Base-by-base conservation (phyloP, 2,329 filamentous ascomycete genomes). In the Aspergillus calidoustus region DNA sequence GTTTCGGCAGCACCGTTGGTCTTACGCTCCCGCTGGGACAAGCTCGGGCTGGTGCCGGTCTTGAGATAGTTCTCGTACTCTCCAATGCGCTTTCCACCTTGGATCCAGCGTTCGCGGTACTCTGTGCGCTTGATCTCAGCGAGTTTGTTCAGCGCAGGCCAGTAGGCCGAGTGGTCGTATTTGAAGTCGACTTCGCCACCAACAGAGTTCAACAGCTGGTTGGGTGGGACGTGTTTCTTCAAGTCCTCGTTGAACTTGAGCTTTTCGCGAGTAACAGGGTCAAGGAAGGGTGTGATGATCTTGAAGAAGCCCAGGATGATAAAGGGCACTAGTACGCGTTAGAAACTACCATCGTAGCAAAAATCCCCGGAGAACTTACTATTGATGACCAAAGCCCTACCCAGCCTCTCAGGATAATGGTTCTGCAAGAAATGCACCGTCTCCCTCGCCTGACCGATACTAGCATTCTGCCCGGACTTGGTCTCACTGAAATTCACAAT, bases 161-260 rank as follows among this genome's bases (percentile, higher is more conserved):
- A 99, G 83, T 97, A 99, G 17, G 83, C 77, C 1, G 84, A 80
- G 79, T 99, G 95, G 72, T 97, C 91, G 76, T 99, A 99, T 71
- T 92, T 89, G 74, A 99, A 98, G 62, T 93, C 86, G 64, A 96
- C 86, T 54, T 91, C 86, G 61, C 95, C 94, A 52, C 89, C 88
- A 71, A 91, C 88, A 60, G 88, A 84, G 70, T 88, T 89, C 89
- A 92, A 91, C 57, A 99, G 86, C 76, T 98, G 94, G 71, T 89
- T 84, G 7, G 88, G 79, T 5, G 93, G 93, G 22, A 99, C 90
- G 75, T 93, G 92, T 68, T 91, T 83, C 68, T 84, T 85, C 82
- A 97, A 89, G 74, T 96, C 91, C 77, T 97, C 93, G 82, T 98
- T 97, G 84, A 97, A 97, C 81, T 95, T 96, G 81, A 99, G 89